Base-by-base conservation (phyloP, 1,139 yeast species). In the Protomyces lactucae-debilis region DNA sequence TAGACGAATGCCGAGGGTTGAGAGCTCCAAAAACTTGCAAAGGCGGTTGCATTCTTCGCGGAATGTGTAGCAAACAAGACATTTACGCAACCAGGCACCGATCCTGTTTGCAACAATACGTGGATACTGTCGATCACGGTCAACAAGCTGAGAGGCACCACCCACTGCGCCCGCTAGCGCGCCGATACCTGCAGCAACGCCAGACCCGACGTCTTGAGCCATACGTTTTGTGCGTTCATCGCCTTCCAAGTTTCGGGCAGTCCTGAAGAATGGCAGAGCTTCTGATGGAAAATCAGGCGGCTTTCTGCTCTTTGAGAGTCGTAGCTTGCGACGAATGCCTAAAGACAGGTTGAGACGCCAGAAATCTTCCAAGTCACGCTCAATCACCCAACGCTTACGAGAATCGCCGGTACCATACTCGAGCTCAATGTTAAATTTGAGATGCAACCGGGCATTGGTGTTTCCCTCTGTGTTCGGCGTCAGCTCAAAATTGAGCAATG, bases 351-450 rank as follows among this genome's bases (percentile, higher is more conserved):
- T 59, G 36, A 59, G 57, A 12, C 63, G 43, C 63, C 63, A 76
- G 57, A 95, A 79, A 69, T 91, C 97, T 70, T 84, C 84, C 60
- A 86, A 83, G 25, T 85, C 87, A 70, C 87, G 87, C 51, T 84
- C 80, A 6, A 95, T 83, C 0, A 86, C 78, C 99, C 99, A 95
- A 68, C 83, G 82, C 71, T 91, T 78, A 66, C 93, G 78, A 65
- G 87, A 84, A 3, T 85, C 83, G 0, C 97, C 97, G 21, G 91
- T 85, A 1, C 98, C 99, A 72, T 93, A 93, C 72, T 91, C 97
- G 64, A 93, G 77, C 65, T 87, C 88, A 23, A 93, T 77, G 21
- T 68, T 43, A 25, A 68, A 69, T n/a, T 64, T 36, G 67, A 82
- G 80, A 70, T 82, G 90, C 63, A 79, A 82, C 66, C 86, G 77